These are phyloP conservation scores for Corynascus novoguineensis DNA, from an alignment of 495 filamentous ascomycete species.

Conservation along the genomic window DNA sequence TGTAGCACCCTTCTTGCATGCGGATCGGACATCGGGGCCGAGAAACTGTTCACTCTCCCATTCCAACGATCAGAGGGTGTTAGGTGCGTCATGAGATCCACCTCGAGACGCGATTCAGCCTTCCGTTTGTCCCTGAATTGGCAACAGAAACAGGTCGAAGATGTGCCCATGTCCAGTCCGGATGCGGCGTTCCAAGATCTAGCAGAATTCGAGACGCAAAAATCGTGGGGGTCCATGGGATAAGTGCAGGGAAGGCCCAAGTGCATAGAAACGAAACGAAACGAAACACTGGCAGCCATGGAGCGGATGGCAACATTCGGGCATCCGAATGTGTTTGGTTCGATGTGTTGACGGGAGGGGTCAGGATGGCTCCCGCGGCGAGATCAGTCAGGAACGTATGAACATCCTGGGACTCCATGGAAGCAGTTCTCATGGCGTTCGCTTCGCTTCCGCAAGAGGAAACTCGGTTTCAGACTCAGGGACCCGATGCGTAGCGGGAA, in stretches of 20 bases:
- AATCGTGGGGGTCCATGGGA: neutral
- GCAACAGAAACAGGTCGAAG: neutral
- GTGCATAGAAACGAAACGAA: neutral
- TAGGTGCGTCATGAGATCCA: neutral
- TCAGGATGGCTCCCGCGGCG: neutral
- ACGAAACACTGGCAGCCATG: conserved; percentile 1
- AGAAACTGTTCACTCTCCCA: neutral
- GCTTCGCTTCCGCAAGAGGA: conserved; percentile 3
- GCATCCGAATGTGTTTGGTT: neutral
- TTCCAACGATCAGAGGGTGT: neutral
- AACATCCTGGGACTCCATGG: neutral
- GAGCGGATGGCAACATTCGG: neutral
- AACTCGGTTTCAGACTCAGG: neutral
- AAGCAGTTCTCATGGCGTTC: neutral
- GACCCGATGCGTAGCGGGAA: neutral
- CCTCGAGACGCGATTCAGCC: conserved; percentile 1
- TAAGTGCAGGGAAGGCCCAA: neutral
- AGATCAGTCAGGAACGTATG: neutral
- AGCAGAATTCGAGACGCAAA: neutral
- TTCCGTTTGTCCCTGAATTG: no score
- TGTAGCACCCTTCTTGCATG: neutral
- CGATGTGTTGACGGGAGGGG: neutral
- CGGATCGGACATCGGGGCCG: neutral
- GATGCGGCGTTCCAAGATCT: neutral
- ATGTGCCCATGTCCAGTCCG: neutral